Base-by-base conservation (phyloP, 371 early-diverging fungal species). In the Syncephalastrum monosporum region DNA sequence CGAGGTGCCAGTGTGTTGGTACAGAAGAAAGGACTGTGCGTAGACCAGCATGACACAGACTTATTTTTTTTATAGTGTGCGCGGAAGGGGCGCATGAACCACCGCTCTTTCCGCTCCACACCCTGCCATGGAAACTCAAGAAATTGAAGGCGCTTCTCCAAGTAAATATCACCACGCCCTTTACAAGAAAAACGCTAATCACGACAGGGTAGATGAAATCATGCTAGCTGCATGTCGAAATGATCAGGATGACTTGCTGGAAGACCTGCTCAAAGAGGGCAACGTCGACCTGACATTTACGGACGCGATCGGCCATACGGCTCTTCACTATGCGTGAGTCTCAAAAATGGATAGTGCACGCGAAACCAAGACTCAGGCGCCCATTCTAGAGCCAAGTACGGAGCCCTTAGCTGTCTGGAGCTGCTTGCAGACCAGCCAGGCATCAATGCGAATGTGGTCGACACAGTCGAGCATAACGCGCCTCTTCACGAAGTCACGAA, bases 261-360 rank as follows among this genome's bases (percentile, higher is more conserved):
- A 71, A 27, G 75, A 75, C 55, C 50, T 85, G 38, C 56, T 85
- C 14, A 62, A 61, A 21, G 61, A 57, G 47, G 65, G 61, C 4
- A 75, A 72, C 29, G 69, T 77, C 27, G 70, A 85, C 49, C 65
- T 86, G 56, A 85, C 85, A 65, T 77, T 74, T 64, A 69, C 70
- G 0, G 87, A 89, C 56, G 81, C 65, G 12, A 58, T 81, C 42
- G 89, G 89, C 21, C 77, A 82, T 55, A 77, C 84, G 5, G 81
- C 87, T 6, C 75, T 83, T 42, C 89, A 89, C 56, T 82, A 85
- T 57, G 82, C 83, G 87, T 85, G 83, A 68, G 68, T 69, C 27
- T 16, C 4, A 6, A 23, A 19, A 16, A 47, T 21, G 21, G 21
- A 21, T 21, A 21, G 2, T 21, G 21, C 21, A 21, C 0, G 21